Percentiles rank a stretch among this genome's conserved stretches.
phyloP scores from a whole-genome alignment of 495 filamentous ascomycete genomes.

The Penicillium bialowiezense region DNA sequence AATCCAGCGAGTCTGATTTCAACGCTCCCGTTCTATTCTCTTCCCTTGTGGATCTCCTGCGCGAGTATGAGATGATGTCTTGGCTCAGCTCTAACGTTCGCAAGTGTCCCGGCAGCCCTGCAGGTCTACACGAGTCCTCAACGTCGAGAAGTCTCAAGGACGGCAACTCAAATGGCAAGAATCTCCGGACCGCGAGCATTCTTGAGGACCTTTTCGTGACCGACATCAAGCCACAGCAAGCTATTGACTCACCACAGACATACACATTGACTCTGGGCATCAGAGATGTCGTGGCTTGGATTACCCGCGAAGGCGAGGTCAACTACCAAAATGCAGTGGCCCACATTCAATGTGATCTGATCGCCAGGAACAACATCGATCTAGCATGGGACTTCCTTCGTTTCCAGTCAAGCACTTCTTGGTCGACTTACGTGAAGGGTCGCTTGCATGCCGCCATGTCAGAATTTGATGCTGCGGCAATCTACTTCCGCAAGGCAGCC shows the following conservation, averaged over 20 bases:
- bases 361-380: conserved; percentile 66
- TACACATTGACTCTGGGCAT: conserved; percentile 48
- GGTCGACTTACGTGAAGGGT: conserved; percentile 84
- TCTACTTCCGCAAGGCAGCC: conserved; percentile 78
- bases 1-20: conserved; percentile 62
- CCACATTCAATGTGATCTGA: conserved; percentile 66
- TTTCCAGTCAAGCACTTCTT: conserved; percentile 62
- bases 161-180: conserved; percentile 21
- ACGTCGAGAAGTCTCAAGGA: conserved; percentile 26
- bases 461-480: conserved; percentile 68
- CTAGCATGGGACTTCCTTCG: conserved; percentile 72
- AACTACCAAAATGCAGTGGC: conserved; percentile 46
- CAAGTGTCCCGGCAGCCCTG: conserved; percentile 22
- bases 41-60: conserved; percentile 62
- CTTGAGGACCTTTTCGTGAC: conserved; percentile 50
- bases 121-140: conserved; percentile 19
- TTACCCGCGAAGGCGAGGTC: conserved; percentile 43
- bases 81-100: conserved; percentile 71
- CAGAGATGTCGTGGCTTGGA: conserved; percentile 49
- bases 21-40: conserved; percentile 66
- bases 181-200: conserved; percentile 35
- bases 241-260: conserved; percentile 40
- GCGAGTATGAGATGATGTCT: conserved; percentile 70
- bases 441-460: conserved; percentile 71
- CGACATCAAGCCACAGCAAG: conserved; percentile 44